Evolutionary conservation across 2,329 filamentous ascomycete genomes (phyloP).

Genomic region (Fusarium redolens): DNA sequence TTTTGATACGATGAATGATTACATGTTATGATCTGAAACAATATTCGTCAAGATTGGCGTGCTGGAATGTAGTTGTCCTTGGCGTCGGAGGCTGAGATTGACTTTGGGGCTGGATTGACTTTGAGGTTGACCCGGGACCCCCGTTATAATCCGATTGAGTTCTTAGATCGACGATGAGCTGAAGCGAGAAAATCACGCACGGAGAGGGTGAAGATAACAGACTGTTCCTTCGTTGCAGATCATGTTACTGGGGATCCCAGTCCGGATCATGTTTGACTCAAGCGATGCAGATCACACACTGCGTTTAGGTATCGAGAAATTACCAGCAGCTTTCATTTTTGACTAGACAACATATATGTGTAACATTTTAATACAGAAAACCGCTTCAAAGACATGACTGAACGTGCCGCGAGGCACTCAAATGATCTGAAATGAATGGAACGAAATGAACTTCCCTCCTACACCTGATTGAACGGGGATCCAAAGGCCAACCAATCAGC

Average conservation of each 20-base stretch:
- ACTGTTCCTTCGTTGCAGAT: not conserved
- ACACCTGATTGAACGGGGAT: constrained; percentile 16
- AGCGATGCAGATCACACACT: not conserved
- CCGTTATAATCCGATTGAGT: constrained; percentile 23
- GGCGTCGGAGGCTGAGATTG: constrained; percentile 4
- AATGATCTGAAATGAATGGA: not conserved
- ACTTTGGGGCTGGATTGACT: constrained; percentile 9
- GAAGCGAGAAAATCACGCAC: not conserved
- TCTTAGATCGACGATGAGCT: constrained; percentile 2
- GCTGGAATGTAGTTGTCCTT: constrained; percentile 15
- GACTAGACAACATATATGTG: too few relatives aligned
- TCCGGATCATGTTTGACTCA: not conserved
- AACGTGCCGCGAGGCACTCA: constrained; percentile 6
- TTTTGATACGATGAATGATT: constrained; percentile 15
- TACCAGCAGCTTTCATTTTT: too few relatives aligned
- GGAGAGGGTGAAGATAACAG: constrained; percentile 1
- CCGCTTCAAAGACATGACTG: not conserved
- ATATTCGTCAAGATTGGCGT: not conserved
- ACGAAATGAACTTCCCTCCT: not conserved
- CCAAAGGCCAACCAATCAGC: constrained; percentile 36
- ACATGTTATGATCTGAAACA: constrained; percentile 12
- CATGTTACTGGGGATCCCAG: not conserved
- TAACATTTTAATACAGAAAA: not conserved
- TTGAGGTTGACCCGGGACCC: not conserved
- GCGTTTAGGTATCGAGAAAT: too few relatives aligned